These are phyloP conservation scores for Phytopythium chamaehyphon DNA, from an alignment of 352 stramenopile genomes.

Conservation along the genomic window DNA sequence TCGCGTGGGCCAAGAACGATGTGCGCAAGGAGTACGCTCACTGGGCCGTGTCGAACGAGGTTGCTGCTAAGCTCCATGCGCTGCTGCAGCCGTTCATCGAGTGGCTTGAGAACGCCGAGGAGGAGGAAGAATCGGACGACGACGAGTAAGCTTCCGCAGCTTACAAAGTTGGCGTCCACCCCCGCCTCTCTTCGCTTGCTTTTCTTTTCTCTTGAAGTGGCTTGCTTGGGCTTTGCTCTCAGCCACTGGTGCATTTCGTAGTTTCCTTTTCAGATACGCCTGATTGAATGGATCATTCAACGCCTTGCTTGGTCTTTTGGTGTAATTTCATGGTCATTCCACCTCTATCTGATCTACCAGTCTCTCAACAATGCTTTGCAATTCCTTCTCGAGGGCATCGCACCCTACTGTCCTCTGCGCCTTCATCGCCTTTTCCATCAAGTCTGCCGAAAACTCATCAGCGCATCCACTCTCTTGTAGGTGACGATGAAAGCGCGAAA, in stretches of 20 bases:
- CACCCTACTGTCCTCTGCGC: background rate
- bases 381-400: slow-evolving; percentile 34
- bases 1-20: slow-evolving; percentile 86
- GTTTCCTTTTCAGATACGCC: no score
- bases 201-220: background rate
- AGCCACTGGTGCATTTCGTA: no score
- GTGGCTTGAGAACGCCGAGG: slow-evolving; percentile 96
- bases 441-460: slow-evolving; percentile 16
- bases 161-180: background rate
- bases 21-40: slow-evolving; percentile 80
- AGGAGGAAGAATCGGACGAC: slow-evolving; percentile 83
- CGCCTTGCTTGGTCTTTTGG: no score
- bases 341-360: slow-evolving; percentile 6
- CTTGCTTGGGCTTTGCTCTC: no score
- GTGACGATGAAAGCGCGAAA: slow-evolving; percentile 44
- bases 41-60: slow-evolving; percentile 87
- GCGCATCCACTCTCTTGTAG: slow-evolving; percentile 28
- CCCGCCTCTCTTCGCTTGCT: background rate
- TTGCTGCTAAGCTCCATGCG: slow-evolving; percentile 76
- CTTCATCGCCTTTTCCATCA: slow-evolving; percentile 6
- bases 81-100: slow-evolving; percentile 94
- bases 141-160: slow-evolving; percentile 33
- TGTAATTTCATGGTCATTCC: no score
- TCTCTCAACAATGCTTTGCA: slow-evolving; percentile 22
- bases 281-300: no score